These are phyloP conservation scores for Calonectria montana DNA, from an alignment of 2,329 filamentous ascomycete species.

Conservation along the genomic window DNA sequence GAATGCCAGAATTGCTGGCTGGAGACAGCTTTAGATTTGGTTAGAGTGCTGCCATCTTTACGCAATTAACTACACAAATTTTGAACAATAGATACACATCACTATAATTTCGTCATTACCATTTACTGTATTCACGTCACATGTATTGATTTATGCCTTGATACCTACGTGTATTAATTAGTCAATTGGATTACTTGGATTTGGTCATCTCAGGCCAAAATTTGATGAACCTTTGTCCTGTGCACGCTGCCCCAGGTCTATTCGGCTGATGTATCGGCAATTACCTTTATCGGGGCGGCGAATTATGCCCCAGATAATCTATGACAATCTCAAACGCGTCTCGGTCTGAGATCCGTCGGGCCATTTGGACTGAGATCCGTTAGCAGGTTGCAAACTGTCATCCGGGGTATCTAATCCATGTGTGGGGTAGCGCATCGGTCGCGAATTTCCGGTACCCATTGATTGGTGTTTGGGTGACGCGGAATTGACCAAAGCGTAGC, in stretches of 20 bases:
- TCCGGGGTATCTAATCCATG: background rate
- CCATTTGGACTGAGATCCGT: background rate
- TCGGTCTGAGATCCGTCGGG: background rate
- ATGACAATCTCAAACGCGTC: background rate
- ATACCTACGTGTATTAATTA: background rate
- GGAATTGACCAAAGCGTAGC: background rate
- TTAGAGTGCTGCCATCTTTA: background rate
- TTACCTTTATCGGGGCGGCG: background rate
- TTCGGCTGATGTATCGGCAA: background rate
- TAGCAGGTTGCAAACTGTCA: background rate
- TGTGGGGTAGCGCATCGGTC: conserved; percentile 6
- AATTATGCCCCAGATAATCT: background rate
- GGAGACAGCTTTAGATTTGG: conserved; percentile 30
- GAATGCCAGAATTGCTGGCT: conserved; percentile 36
- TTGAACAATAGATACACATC: background rate
- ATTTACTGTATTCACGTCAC: background rate
- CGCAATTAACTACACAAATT: background rate
- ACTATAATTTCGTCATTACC: background rate
- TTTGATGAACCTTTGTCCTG: background rate
- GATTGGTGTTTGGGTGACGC: background rate
- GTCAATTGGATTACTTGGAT: background rate
- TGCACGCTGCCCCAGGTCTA: too few species aligned
- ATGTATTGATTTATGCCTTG: background rate
- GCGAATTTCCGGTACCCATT: conserved; percentile 9
- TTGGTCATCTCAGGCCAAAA: background rate